Percentiles rank a stretch among this genome's conserved stretches.
Conservation (phyloP, 371 early-diverging fungal species). For the Syncephalastrum contaminatum region DNA sequence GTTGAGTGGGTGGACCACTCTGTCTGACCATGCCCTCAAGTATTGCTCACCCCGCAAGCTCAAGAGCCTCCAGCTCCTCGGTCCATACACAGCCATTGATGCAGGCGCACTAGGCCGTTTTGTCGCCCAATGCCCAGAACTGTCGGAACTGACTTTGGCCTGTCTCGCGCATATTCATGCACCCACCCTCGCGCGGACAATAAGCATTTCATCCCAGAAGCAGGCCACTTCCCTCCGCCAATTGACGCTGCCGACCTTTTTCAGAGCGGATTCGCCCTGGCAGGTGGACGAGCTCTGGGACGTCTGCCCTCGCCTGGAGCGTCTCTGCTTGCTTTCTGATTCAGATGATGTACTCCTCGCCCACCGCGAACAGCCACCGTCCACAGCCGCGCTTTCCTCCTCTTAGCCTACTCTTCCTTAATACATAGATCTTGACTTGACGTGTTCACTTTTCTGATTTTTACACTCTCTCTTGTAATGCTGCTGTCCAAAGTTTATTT, state of each 20-base stretch:
- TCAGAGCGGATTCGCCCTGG: neutral
- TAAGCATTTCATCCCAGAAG: too few species aligned
- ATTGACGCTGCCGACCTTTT: slow-evolving; percentile 12
- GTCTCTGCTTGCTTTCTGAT: slow-evolving; percentile 20
- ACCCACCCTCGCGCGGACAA: slow-evolving; percentile 15
- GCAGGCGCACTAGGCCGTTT: slow-evolving; percentile 24
- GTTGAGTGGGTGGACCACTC: slow-evolving; percentile 30
- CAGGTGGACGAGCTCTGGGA: slow-evolving; percentile 23
- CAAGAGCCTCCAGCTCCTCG: slow-evolving; percentile 18
- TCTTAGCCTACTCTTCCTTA: too few species aligned
- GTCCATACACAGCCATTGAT: slow-evolving; percentile 28
- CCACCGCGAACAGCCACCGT: neutral
- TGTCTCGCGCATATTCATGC: slow-evolving; percentile 33
- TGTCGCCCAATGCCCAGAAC: slow-evolving; percentile 21
- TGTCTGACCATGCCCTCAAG: slow-evolving; percentile 33
- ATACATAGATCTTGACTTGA: too few species aligned
- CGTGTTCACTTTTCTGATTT: too few species aligned
- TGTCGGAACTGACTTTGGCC: slow-evolving; percentile 18
- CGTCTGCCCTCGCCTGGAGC: slow-evolving; percentile 18
- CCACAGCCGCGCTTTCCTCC: too few species aligned
- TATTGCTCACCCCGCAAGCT: slow-evolving; percentile 9
- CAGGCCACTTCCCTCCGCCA: neutral
- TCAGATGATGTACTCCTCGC: slow-evolving; percentile 2
- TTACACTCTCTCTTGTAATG: too few species aligned
- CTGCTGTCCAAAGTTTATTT: too few species aligned